Evolutionary conservation across 441 rosid genomes (phyloP), one percentile per base, ranked within the genome.

Genomic region (Dalechampia spathulata): DNA sequence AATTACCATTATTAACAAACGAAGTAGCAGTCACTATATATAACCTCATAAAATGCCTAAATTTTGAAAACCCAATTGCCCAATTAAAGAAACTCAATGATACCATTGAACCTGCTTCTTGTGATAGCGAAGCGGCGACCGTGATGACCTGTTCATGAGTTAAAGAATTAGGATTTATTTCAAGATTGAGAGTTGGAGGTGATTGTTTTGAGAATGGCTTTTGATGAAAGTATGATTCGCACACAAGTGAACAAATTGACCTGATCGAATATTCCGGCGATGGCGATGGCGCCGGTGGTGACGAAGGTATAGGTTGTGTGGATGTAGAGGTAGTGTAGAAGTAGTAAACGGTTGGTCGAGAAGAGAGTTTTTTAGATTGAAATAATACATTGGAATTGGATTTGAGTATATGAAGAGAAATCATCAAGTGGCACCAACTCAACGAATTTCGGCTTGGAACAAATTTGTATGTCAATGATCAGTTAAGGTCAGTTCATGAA

Each of bases 31-130:
- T 72, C 3, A 87, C 81, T 49, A 91, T 83, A 46, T 87, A 87
- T 19, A 91, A 57, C 66, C 98, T 77, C 95, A 82, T 87, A 57
- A 87, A 91, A 71, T 78, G 75, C 56, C 84, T 75, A 45, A 87
- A 91, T 49, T 81, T 86, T 25, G 63, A 44, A 49, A 63, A 65
- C 56, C 72, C 82, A 50, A 75, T 56, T 3, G 78, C 70, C 96
- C 96, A 88, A 38, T 91, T 44, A 56, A 91, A 91, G 84, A 91
- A 91, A 54, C 87, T 63, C 26, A 86, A 55, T 0, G 98, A 78
- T 63, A 81, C 95, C 86, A 88, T 75, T 0, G 96, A 81, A 30
- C 96, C 95, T 0, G 81, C 83, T 73, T 88, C 90, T 42, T 65
- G 68, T 22, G 87, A 89, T 41, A 91, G 85, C 5, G 83, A 82